phyloP scores from a whole-genome alignment of 495 filamentous ascomycete species.

The Penicillium paradoxum region DNA sequence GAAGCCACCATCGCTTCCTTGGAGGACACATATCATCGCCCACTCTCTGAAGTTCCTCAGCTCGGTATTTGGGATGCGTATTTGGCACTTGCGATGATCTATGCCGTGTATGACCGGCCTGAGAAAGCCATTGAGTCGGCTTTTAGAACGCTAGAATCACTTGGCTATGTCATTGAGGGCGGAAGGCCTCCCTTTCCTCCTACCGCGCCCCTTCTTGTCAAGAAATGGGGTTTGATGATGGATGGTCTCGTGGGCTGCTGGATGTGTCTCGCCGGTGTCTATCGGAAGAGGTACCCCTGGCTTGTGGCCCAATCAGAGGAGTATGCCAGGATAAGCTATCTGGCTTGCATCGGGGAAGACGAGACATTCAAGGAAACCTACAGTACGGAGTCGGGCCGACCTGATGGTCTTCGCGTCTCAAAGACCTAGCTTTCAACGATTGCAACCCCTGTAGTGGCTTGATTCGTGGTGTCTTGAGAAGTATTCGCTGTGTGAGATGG shows the following conservation, averaged over 20 bases:
- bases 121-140: slow-evolving; percentile 7
- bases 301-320: slow-evolving; percentile 22
- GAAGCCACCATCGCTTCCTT: slow-evolving; percentile 17
- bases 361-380: slow-evolving; percentile 35
- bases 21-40: slow-evolving; percentile 27
- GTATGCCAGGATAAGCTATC: slow-evolving; percentile 38
- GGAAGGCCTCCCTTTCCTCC: slow-evolving; percentile 11
- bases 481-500: too few relatives aligned
- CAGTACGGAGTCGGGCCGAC: slow-evolving; percentile 10
- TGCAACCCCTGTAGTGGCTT: too few relatives aligned
- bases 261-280: slow-evolving; percentile 29
- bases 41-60: slow-evolving; percentile 24
- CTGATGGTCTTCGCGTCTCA: slow-evolving; percentile 7
- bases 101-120: background rate
- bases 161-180: slow-evolving; percentile 40
- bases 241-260: slow-evolving; percentile 30
- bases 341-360: slow-evolving; percentile 40
- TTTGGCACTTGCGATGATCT: slow-evolving; percentile 22
- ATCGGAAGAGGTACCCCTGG: slow-evolving; percentile 23
- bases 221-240: slow-evolving; percentile 37
- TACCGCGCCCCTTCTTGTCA: slow-evolving; percentile 24
- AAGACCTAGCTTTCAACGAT: too few relatives aligned
- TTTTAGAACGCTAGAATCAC: slow-evolving; percentile 29
- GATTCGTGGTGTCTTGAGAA: too few relatives aligned
- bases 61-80: slow-evolving; percentile 24